These are phyloP conservation scores for Oryza coarctata DNA, from an alignment of 176 grass and related monocot genomes.

Conservation along the genomic window DNA sequence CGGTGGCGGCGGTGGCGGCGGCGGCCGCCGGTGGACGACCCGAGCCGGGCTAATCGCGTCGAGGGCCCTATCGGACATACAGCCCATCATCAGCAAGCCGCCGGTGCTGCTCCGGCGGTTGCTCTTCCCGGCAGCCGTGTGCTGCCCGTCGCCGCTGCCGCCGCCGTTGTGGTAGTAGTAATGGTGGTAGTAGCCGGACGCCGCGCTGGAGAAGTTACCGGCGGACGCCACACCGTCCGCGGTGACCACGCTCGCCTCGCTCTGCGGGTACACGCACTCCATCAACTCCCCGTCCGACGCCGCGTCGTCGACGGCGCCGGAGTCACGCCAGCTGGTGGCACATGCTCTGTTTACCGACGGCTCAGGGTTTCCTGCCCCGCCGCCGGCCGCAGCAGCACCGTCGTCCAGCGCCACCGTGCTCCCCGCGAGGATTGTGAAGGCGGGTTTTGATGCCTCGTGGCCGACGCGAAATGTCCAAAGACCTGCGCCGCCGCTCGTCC, in stretches of 20 bases:
- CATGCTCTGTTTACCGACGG: too few species aligned
- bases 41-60: background rate
- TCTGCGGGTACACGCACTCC: constrained; percentile 39
- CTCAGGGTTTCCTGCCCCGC: background rate
- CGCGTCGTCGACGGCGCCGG: constrained; percentile 18
- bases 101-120: background rate
- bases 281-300: constrained; percentile 22
- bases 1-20: too few species aligned
- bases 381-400: background rate
- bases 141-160: background rate
- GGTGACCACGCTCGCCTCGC: constrained; percentile 54
- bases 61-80: constrained; percentile 23
- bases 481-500: constrained; percentile 20
- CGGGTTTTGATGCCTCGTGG: background rate
- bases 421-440: constrained; percentile 27
- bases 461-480: background rate
- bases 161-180: background rate
- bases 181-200: constrained; percentile 36
- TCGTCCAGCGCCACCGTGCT: background rate
- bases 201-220: constrained; percentile 52
- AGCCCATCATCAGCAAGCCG: constrained; percentile 32
- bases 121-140: background rate
- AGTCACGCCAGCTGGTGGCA: background rate
- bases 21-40: background rate
- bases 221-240: constrained; percentile 50